phyloP scores from a whole-genome alignment of 371 early-diverging fungal species.

The Apophysomyces ossiformis region DNA sequence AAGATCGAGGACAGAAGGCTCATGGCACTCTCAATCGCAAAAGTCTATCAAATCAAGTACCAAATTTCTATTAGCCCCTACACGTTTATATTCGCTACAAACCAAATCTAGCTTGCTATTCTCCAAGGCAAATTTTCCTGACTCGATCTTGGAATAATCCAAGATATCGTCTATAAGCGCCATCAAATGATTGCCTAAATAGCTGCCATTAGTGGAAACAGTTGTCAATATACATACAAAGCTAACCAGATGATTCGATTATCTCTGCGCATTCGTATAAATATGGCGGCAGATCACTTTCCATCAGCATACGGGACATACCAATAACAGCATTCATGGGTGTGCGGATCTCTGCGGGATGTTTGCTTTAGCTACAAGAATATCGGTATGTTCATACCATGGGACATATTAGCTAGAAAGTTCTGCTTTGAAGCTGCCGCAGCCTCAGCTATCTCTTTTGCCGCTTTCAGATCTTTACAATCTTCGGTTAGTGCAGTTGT shows the following conservation, averaged over 20 bases:
- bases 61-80: too few species aligned
- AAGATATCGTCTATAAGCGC: slow-evolving; percentile 61
- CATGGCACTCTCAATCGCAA: slow-evolving; percentile 48
- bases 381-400: slow-evolving; percentile 27
- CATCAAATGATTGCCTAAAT: slow-evolving; percentile 44
- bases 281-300: slow-evolving; percentile 43
- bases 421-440: slow-evolving; percentile 59
- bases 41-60: slow-evolving; percentile 18
- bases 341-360: slow-evolving; percentile 35
- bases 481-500: too few species aligned
- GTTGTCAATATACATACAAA: background rate
- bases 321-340: slow-evolving; percentile 59
- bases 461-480: slow-evolving; percentile 42
- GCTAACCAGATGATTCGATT: slow-evolving; percentile 43
- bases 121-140: slow-evolving; percentile 54
- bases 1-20: slow-evolving; percentile 39
- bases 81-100: background rate
- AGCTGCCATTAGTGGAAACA: background rate
- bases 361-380: background rate
- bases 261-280: slow-evolving; percentile 50
- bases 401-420: slow-evolving; percentile 56
- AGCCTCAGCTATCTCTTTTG: slow-evolving; percentile 59
- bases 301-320: slow-evolving; percentile 50
- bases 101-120: slow-evolving; percentile 39
- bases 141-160: slow-evolving; percentile 63